phyloP scores from a whole-genome alignment of 2,329 filamentous ascomycete genomes.

The Venturia nashicola region DNA sequence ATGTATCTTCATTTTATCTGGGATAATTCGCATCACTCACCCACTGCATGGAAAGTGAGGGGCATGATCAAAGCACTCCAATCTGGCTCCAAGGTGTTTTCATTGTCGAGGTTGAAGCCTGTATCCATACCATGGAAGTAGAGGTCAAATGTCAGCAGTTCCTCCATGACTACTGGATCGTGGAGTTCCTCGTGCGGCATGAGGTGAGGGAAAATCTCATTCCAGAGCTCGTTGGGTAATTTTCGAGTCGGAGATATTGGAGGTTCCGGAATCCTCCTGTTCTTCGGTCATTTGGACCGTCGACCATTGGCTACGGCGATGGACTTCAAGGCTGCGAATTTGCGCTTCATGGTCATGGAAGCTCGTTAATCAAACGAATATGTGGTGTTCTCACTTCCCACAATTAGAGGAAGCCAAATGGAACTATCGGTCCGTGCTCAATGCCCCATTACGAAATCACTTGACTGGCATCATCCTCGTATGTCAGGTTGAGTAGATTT shows the following conservation, averaged over 20 bases:
- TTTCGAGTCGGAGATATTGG: not conserved
- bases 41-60: not conserved
- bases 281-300: no score
- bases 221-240: not conserved
- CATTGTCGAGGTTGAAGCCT: not conserved
- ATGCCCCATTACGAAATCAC: no score
- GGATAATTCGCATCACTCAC: not conserved
- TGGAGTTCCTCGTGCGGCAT: not conserved
- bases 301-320: no score
- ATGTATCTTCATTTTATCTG: not conserved
- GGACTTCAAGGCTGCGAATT: no score
- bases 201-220: not conserved
- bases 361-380: no score
- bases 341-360: no score
- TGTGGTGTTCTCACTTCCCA: no score
- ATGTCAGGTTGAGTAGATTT: no score
- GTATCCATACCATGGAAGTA: not conserved
- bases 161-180: not conserved
- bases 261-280: no score
- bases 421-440: no score
- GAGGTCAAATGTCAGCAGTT: not conserved
- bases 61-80: not conserved
- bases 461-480: no score
- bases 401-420: no score
- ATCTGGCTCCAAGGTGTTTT: not conserved